Base-by-base conservation (phyloP, 192 early-diverging fungal genomes). In the Thoreauomyces humboldtii region DNA sequence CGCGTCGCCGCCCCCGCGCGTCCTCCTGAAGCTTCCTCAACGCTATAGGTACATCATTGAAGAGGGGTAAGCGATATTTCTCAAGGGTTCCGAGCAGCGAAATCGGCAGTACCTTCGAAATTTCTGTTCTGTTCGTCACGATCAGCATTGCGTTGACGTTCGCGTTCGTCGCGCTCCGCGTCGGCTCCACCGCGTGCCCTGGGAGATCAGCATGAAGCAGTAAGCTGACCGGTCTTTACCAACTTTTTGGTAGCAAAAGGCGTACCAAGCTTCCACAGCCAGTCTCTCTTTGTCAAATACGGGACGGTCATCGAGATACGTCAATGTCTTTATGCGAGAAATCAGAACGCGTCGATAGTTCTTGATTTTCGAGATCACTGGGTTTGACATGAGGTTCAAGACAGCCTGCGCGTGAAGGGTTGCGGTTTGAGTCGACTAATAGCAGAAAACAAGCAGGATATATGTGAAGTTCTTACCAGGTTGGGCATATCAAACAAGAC, bases 251-350 rank as follows among this genome's bases (percentile, higher is more conserved):
- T 48, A 19, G 47, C 47, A 48, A 48, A 17, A 17, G 38, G 21
- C 62, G 6, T 70, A 85, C 81, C 81, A 86, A 12, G 84, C 84
- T 37, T 86, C 78, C 15, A 68, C 69, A 0, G 69, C 61, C 14
- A 78, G 67, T 24, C 84, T 32, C 58, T 86, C 84, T 24, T 81
- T 85, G 35, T 86, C 82, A 59, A 83, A 85, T 15, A 86, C 80
- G 9, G 84, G 84, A 12, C 82, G 69, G 46, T 86, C 84, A 61
- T 86, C 82, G 12, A 86, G 61, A 54, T 85, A 86, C 4, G 82
- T 81, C 28, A 86, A 48, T 9, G 44, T 61, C 60, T 67, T 67
- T 42, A 70, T 52, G 28, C 71, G 56, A 0, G 75, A 66, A 22
- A 86, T 72, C 54, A 86, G 53, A 3, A 36, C 70, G 4, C 74